These are phyloP conservation scores for Francoa sonchifolia DNA, from an alignment of 441 rosid genomes.

Conservation along the genomic window DNA sequence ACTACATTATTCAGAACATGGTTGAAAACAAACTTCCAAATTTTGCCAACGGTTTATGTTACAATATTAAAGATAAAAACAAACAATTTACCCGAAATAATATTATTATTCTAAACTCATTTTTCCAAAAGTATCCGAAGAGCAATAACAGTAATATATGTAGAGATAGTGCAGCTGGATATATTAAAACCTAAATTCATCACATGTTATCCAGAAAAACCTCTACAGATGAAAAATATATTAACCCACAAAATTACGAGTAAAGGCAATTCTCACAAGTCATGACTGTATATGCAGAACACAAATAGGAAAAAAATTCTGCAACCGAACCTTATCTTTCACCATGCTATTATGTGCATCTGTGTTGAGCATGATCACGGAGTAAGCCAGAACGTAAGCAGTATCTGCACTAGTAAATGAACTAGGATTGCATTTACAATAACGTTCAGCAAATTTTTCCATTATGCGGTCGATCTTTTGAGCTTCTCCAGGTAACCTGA, in stretches of 20 bases:
- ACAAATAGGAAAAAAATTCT: constrained; percentile 10
- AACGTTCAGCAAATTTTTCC: constrained; percentile 99
- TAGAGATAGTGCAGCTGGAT: no score
- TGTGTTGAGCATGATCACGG: constrained; percentile 96
- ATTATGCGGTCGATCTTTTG: constrained; percentile 98
- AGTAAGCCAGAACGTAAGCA: constrained; percentile 97
- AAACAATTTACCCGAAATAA: no score
- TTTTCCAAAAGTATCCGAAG: no score
- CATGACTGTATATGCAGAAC: constrained; percentile 10
- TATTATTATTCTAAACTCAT: no score
- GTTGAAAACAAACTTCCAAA: no score
- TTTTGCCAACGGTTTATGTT: not conserved
- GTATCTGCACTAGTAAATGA: constrained; percentile 95
- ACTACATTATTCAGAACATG: no score
- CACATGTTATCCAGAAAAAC: no score
- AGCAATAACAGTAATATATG: no score
- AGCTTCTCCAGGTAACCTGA: constrained; percentile 97
- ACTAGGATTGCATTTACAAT: constrained; percentile 86
- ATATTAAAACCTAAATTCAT: no score
- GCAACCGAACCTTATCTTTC: constrained; percentile 78
- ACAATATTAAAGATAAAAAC: no score
- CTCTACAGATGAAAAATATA: no score
- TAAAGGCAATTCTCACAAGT: constrained; percentile 4
- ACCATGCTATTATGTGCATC: constrained; percentile 98
- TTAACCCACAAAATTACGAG: not conserved